phyloP scores from a whole-genome alignment of 148 eudicot genomes.

The Vaccinium vitisidaea region DNA sequence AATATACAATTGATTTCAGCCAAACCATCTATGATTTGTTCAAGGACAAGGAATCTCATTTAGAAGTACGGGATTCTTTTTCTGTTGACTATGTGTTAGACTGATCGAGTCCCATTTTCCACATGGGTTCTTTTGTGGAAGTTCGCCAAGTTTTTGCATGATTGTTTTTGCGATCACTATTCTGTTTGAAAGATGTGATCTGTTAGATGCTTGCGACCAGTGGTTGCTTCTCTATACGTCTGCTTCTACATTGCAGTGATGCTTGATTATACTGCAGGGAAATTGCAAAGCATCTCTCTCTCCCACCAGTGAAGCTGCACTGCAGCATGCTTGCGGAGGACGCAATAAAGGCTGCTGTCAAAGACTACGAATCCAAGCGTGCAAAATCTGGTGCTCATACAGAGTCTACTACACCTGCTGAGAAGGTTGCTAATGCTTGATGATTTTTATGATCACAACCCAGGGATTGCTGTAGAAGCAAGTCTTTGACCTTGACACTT shows the following conservation, averaged over 20 bases:
- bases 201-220: neutral
- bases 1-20: too few relatives aligned
- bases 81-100: neutral
- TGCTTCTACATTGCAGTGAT: neutral
- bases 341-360: slow-evolving; percentile 94
- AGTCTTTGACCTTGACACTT: neutral
- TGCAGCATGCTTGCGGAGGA: slow-evolving; percentile 99
- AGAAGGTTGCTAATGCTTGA: slow-evolving; percentile 62
- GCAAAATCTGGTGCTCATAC: slow-evolving; percentile 30
- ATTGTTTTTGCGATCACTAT: neutral
- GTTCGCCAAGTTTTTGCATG: neutral
- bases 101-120: neutral
- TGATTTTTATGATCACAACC: neutral
- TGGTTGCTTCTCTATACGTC: neutral
- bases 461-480: neutral
- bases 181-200: neutral
- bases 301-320: slow-evolving; percentile 92
- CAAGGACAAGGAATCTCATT: neutral
- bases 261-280: slow-evolving; percentile 49
- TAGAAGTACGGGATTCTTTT: neutral
- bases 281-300: slow-evolving; percentile 90
- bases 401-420: slow-evolving; percentile 41
- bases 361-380: slow-evolving; percentile 73
- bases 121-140: neutral
- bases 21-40: neutral